Conservation (phyloP, 2,329 filamentous ascomycete genomes). For the Cercospora sp. region DNA sequence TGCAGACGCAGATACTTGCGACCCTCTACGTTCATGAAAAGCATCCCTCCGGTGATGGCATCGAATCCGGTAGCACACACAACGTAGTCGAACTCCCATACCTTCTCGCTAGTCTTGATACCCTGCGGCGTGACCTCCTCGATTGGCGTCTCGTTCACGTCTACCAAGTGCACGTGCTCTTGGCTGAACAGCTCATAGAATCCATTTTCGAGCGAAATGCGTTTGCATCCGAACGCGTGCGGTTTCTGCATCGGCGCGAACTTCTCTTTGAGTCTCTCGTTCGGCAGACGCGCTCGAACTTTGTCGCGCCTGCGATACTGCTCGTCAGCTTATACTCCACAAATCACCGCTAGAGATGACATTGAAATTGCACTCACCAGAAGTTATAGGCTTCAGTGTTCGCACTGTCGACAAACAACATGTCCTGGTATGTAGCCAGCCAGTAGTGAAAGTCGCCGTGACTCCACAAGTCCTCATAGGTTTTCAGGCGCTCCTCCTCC, state of each 20-base stretch:
- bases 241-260: conserved; percentile 57
- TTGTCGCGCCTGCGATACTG: conserved; percentile 32
- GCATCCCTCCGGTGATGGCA: conserved; percentile 36
- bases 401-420: conserved; percentile 49
- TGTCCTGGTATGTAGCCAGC: conserved; percentile 38
- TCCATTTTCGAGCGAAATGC: conserved; percentile 53
- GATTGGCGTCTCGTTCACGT: conserved; percentile 45
- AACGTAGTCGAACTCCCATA: conserved; percentile 46
- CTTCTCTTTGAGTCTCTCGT: conserved; percentile 57
- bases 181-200: conserved; percentile 49
- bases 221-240: conserved; percentile 20
- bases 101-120: conserved; percentile 43
- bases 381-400: conserved; percentile 57
- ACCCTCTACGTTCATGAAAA: conserved; percentile 38
- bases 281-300: conserved; percentile 41
- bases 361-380: conserved; percentile 23
- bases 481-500: conserved; percentile 9
- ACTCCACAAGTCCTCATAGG: conserved; percentile 16
- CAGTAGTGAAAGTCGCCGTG: conserved; percentile 39
- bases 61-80: conserved; percentile 48
- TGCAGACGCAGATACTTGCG: conserved; percentile 38
- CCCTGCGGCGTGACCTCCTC: conserved; percentile 41
- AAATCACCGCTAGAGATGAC: neutral
- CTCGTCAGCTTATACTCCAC: neutral
- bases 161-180: conserved; percentile 45